Percentiles rank a stretch among this genome's conserved stretches.
Conservation (phyloP, 352 stramenopile species). For the Thraustotheca clavata region DNA sequence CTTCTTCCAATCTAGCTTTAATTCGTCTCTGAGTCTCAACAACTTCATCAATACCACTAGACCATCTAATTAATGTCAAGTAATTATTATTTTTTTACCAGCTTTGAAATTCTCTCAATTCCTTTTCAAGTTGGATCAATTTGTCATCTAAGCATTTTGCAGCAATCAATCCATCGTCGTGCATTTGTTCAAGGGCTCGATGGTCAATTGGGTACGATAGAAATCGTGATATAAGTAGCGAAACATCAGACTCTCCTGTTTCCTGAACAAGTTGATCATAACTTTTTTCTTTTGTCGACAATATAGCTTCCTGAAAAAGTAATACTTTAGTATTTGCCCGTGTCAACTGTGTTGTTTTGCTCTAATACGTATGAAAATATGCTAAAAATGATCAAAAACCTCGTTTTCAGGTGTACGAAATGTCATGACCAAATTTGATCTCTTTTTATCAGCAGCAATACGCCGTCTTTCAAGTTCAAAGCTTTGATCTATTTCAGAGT, state of each 20-base stretch:
- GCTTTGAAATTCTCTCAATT: conserved; percentile 2
- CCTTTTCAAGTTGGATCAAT: neutral
- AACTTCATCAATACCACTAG: conserved; percentile 7
- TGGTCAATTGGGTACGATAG: conserved; percentile 30
- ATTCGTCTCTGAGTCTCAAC: conserved; percentile 4
- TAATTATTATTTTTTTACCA: neutral
- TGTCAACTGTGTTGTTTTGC: conserved; percentile 22
- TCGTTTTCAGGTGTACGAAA: neutral
- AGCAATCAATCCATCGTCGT: conserved; percentile 31
- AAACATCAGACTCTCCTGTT: conserved; percentile 41
- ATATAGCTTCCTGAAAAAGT: conserved; percentile 36
- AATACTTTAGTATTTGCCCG: conserved; percentile 10
- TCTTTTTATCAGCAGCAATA: conserved; percentile 5
- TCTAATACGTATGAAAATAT: conserved; percentile 16
- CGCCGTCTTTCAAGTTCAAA: conserved; percentile 25
- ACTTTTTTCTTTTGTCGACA: conserved; percentile 49
- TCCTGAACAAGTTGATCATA: conserved; percentile 43
- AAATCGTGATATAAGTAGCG: conserved; percentile 41
- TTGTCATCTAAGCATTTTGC: conserved; percentile 23
- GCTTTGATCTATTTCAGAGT: conserved; percentile 9
- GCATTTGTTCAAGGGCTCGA: conserved; percentile 38
- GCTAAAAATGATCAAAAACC: neutral
- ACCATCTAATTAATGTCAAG: neutral
- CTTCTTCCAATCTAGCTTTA: conserved; percentile 14
- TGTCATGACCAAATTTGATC: conserved; percentile 1